Base-by-base conservation (phyloP, 2,329 filamentous ascomycete genomes). In the Ophiostoma quercus region DNA sequence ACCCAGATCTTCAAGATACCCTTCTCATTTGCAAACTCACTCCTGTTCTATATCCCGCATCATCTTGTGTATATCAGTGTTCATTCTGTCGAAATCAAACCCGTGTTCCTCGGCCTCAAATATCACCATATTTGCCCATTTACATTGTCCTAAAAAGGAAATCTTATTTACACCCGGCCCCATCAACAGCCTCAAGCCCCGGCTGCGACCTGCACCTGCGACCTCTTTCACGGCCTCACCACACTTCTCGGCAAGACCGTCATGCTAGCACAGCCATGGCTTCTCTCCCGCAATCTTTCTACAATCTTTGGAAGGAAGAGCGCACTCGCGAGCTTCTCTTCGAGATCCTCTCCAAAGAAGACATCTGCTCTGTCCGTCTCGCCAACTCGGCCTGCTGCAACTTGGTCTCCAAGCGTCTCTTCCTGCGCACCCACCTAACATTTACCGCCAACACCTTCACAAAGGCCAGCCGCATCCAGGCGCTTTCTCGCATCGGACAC, bases 361-460 rank as follows among this genome's bases (percentile, higher is more conserved):
- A 87, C 75, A 78, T 87, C 73, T 85, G 85, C 79, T 81, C 84
- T 73, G 75, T 93, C 68, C 87, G 91, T 71, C 83, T 90, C 69
- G 84, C 88, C 75, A 90, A 86, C 75, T 88, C 89, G 75, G 88
- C 90, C 74, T 90, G 88, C 79, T 89, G 88, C 77, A 87, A 89
- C 74, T 83, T 90, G 74, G 84, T 90, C 76, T 91, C 90, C 74
- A 88, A 86, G 76, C 82, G 83, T 70, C 84, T 92, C 75, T 94
- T 94, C 81, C 80, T 86, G 74, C 85, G 89, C 79, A 83, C 90
- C 77, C 84, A 86, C 76, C 79, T 92, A 76, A 91, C 87, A 74
- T 93, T 94, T 80, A 86, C 87, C 39, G 82, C 91, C 67, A 90
- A 85, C 76, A 89, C 89, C 71, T 94, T 96, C 77, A 93, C 91